Evolutionary conservation across 2,329 filamentous ascomycete species (phyloP).

Genomic region (Aspergillus glaucus): DNA sequence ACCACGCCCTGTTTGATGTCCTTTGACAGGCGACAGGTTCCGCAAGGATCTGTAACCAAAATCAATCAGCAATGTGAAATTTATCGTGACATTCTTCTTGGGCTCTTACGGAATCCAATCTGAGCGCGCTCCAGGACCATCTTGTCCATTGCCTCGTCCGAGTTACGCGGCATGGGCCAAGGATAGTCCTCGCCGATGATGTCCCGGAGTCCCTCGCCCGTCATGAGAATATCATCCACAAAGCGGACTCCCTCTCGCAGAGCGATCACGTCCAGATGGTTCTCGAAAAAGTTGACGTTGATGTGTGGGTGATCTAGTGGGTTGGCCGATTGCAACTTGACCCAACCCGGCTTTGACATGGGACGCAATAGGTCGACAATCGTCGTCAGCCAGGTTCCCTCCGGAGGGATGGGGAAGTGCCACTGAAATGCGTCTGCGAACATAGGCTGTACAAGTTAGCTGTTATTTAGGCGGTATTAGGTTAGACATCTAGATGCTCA

Average conservation of each 20-base stretch:
- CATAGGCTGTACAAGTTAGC: slow-evolving; percentile 34
- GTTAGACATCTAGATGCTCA: slow-evolving; percentile 32
- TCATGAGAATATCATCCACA: slow-evolving; percentile 46
- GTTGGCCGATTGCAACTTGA: slow-evolving; percentile 35
- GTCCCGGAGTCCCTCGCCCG: slow-evolving; percentile 47
- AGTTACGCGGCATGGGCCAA: slow-evolving; percentile 51
- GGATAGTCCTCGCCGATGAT: slow-evolving; percentile 43
- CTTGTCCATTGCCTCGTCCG: slow-evolving; percentile 51
- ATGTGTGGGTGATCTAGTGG: slow-evolving; percentile 31
- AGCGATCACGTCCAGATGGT: slow-evolving; percentile 48
- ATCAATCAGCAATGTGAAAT: background rate
- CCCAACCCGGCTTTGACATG: slow-evolving; percentile 37
- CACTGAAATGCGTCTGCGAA: slow-evolving; percentile 48
- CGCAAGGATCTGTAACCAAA: slow-evolving; percentile 40
- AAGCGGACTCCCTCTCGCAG: slow-evolving; percentile 53
- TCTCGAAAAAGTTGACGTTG: slow-evolving; percentile 42
- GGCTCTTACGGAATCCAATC: slow-evolving; percentile 29
- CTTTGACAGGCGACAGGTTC: slow-evolving; percentile 48
- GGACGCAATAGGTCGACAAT: slow-evolving; percentile 46
- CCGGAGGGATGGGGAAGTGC: slow-evolving; percentile 36
- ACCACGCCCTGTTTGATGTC: slow-evolving; percentile 48
- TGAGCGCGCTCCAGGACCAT: slow-evolving; percentile 51
- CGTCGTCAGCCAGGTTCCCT: slow-evolving; percentile 49
- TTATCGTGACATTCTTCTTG: background rate
- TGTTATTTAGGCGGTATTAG: slow-evolving; percentile 35